Conservation (phyloP, 768 basidiomycete species). For the Postia placenta region DNA sequence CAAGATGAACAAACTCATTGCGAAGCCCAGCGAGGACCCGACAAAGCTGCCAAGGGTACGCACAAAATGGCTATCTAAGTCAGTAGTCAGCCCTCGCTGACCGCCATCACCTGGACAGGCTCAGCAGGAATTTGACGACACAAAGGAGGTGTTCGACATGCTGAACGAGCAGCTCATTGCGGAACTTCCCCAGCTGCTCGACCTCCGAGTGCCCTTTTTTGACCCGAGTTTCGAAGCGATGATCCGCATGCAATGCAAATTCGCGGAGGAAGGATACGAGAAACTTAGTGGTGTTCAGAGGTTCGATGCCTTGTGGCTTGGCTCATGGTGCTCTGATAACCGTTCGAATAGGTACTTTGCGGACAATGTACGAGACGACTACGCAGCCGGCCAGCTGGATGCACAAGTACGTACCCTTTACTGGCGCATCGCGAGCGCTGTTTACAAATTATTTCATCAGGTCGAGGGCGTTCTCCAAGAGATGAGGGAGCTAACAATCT, state of each 20-base stretch:
- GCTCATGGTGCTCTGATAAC: neutral
- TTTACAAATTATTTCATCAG: slow-evolving; percentile 26
- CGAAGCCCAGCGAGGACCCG: slow-evolving; percentile 91
- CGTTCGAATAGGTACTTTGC: slow-evolving; percentile 64
- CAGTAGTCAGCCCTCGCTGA: neutral
- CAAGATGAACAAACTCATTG: slow-evolving; percentile 80
- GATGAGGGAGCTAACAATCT: slow-evolving; percentile 95
- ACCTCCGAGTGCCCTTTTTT: slow-evolving; percentile 95
- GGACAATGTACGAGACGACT: slow-evolving; percentile 90
- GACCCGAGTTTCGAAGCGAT: slow-evolving; percentile 99
- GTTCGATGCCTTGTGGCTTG: slow-evolving; percentile 29
- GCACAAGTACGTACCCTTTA: slow-evolving; percentile 55
- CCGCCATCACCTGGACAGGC: slow-evolving; percentile 44
- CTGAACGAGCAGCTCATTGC: slow-evolving; percentile 88
- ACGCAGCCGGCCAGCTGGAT: slow-evolving; percentile 94
- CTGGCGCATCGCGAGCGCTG: neutral
- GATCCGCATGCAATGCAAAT: slow-evolving; percentile 96
- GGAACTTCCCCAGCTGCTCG: slow-evolving; percentile 89
- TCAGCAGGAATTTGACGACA: slow-evolving; percentile 93
- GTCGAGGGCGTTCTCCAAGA: slow-evolving; percentile 97
- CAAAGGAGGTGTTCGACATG: slow-evolving; percentile 89
- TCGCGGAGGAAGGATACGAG: slow-evolving; percentile 97
- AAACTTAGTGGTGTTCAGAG: slow-evolving; percentile 92
- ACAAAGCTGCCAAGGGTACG: slow-evolving; percentile 81
- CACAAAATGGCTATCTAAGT: neutral